phyloP scores from a whole-genome alignment of 805 yeast species.

The Cyberlindnera subsufficiens region DNA sequence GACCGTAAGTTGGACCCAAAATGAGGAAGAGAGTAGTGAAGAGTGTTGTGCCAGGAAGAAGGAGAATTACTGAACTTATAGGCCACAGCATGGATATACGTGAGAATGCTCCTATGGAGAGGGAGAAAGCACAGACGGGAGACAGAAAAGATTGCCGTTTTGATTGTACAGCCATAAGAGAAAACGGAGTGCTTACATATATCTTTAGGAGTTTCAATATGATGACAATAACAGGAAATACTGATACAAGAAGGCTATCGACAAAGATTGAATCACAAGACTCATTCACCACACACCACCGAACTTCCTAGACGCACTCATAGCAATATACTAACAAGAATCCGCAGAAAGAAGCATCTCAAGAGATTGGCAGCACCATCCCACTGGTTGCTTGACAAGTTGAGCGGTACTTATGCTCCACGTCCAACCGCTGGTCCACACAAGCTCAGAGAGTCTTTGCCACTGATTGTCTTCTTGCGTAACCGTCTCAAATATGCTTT shows the following conservation, averaged over 20 bases:
- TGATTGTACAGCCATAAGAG: no score
- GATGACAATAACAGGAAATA: no score
- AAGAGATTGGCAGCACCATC: conserved; percentile 99
- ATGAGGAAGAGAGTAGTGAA: neutral
- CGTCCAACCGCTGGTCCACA: conserved; percentile 99
- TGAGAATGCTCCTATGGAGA: no score
- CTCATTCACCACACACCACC: neutral
- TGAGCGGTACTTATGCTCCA: conserved; percentile 99
- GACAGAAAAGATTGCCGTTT: no score
- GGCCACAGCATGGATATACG: no score
- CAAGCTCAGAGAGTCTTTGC: conserved; percentile 96
- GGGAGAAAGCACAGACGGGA: no score
- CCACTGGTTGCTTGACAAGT: conserved; percentile 99
- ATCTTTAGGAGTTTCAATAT: no score
- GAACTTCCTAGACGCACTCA: no score
- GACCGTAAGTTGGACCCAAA: conserved; percentile 22
- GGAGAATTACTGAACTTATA: no score
- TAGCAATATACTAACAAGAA: neutral
- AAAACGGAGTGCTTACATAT: no score
- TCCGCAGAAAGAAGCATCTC: conserved; percentile 88
- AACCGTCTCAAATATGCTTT: conserved; percentile 98
- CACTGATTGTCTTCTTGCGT: conserved; percentile 94
- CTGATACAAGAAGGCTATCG: neutral
- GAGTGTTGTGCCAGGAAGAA: no score
- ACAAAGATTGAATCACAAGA: neutral